These are phyloP conservation scores for Adansonia grandidieri DNA, from an alignment of 441 rosid genomes.

Conservation along the genomic window DNA sequence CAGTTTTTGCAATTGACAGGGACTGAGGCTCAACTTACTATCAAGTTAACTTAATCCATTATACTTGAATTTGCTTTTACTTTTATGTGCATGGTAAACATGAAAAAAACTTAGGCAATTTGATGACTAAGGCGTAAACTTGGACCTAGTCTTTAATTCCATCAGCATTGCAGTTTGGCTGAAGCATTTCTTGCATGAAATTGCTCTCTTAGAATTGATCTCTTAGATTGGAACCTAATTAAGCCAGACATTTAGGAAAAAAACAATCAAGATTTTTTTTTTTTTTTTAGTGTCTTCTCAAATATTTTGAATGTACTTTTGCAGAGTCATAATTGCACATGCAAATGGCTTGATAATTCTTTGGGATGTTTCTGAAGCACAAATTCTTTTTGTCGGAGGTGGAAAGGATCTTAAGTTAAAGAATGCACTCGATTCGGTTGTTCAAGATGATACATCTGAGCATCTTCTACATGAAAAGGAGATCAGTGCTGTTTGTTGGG, in stretches of 20 bases:
- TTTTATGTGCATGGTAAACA: neutral
- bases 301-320: conserved; percentile 18
- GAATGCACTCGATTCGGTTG: conserved; percentile 38
- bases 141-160: neutral
- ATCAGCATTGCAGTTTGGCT: neutral
- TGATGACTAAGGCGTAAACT: neutral
- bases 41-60: neutral
- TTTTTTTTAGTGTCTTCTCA: neutral
- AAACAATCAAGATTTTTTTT: neutral
- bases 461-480: conserved; percentile 48
- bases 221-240: conserved; percentile 12
- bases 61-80: conserved; percentile 2
- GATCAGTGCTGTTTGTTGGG: conserved; percentile 77
- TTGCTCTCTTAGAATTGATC: neutral
- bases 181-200: neutral
- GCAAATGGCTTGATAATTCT: conserved; percentile 59
- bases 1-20: conserved; percentile 18
- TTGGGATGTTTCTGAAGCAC: conserved; percentile 62
- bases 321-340: conserved; percentile 69
- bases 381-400: conserved; percentile 55
- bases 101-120: neutral
- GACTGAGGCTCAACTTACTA: conserved; percentile 17
- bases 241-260: conserved; percentile 3
- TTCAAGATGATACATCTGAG: conserved; percentile 32
- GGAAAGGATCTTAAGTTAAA: conserved; percentile 60